Evolutionary conservation across 805 yeast genomes (phyloP).

Genomic region (Metschnikowia cerradonensis): DNA sequence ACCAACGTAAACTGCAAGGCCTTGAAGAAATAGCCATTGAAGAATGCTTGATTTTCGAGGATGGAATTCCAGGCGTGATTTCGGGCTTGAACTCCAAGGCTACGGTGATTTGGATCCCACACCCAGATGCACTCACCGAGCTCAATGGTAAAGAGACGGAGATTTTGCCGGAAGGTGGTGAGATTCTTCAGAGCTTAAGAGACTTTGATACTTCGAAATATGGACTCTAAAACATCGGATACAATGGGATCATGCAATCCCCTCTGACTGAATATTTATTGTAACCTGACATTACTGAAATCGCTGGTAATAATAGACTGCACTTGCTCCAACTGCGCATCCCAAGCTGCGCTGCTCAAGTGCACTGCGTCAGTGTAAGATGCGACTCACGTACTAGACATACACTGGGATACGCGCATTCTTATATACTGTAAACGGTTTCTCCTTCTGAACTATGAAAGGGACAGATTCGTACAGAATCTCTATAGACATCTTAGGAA

Average conservation of each 20-base stretch:
- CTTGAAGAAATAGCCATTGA: constrained; percentile 53
- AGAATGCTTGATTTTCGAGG: constrained; percentile 90
- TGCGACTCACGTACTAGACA: neutral
- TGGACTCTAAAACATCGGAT: constrained; percentile 9
- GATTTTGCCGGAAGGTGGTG: constrained; percentile 51
- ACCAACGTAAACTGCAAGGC: constrained; percentile 40
- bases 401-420: neutral
- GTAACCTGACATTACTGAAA: neutral
- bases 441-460: constrained; percentile 24
- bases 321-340: neutral
- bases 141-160: constrained; percentile 48
- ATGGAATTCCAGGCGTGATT: constrained; percentile 86
- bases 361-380: neutral
- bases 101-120: constrained; percentile 93
- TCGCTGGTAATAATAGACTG: neutral
- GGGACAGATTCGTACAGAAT: constrained; percentile 42
- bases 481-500: constrained; percentile 22
- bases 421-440: neutral
- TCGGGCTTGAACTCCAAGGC: constrained; percentile 84
- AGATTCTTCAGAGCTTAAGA: constrained; percentile 26
- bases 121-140: constrained; percentile 60
- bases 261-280: too few species aligned
- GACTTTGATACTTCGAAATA: constrained; percentile 17
- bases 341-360: too few species aligned
- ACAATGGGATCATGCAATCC: too few species aligned